Percentiles rank a stretch among this genome's conserved stretches.
Evolutionary conservation across 306 rosid species (phyloP).

Genomic region (Casuarina equisetifolia): DNA sequence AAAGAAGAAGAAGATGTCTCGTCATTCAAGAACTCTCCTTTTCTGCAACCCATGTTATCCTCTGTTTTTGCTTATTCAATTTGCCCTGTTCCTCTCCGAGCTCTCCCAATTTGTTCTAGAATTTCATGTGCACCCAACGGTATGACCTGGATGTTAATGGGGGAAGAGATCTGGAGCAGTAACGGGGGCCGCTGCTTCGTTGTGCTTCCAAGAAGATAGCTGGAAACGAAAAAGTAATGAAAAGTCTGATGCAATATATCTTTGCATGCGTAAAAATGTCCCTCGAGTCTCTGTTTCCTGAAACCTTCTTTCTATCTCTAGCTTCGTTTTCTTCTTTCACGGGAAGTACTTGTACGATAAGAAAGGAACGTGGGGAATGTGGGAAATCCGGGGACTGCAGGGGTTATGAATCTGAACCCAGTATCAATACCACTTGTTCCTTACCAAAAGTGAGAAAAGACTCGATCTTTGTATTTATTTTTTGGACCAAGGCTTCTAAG

Average conservation of each 20-base stretch:
- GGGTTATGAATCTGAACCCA: too few relatives aligned
- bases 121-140: background rate
- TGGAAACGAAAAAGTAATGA: background rate
- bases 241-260: too few relatives aligned
- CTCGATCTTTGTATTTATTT: too few relatives aligned
- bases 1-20: constrained; percentile 35
- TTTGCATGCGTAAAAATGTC: background rate
- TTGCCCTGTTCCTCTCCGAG: background rate
- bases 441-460: too few relatives aligned
- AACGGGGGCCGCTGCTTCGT: background rate
- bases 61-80: constrained; percentile 19
- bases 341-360: too few relatives aligned
- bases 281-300: background rate
- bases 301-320: background rate
- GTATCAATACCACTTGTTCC: too few relatives aligned
- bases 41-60: constrained; percentile 57
- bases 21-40: constrained; percentile 42
- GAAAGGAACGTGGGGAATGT: too few relatives aligned
- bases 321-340: background rate
- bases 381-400: too few relatives aligned
- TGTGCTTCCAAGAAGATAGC: background rate
- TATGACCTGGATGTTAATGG: background rate
- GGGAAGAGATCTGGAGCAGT: background rate
- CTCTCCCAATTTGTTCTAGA: background rate
- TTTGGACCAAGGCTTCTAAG: too few relatives aligned